Conservation (phyloP, 2,329 filamentous ascomycete species). For the Xylaria sp. region DNA sequence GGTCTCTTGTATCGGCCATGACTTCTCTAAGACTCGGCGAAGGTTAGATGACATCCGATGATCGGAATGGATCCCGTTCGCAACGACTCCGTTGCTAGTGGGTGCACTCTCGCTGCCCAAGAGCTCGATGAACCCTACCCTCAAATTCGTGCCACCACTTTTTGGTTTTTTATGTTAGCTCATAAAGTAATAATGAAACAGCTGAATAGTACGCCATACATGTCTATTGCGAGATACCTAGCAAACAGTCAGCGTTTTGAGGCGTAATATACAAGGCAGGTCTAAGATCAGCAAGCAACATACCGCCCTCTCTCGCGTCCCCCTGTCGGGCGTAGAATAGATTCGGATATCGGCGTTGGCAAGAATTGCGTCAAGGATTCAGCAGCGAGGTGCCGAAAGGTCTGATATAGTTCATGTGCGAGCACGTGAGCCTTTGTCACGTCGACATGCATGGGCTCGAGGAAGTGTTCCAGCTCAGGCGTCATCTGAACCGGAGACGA, state of each 20-base stretch:
- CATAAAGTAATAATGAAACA: not conserved
- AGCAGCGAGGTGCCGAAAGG: conserved; percentile 63
- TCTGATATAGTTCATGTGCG: conserved; percentile 59
- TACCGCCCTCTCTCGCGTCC: conserved; percentile 60
- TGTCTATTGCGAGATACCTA: conserved; percentile 73
- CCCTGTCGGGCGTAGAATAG: conserved; percentile 63
- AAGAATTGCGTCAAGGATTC: conserved; percentile 67
- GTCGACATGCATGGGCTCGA: conserved; percentile 64
- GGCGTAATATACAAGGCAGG: not conserved
- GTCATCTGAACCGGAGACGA: conserved; percentile 33
- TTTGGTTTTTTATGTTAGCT: conserved; percentile 4
- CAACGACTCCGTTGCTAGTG: conserved; percentile 30
- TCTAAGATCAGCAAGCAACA: conserved; percentile 45
- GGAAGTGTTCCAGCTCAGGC: conserved; percentile 56
- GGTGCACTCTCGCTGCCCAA: conserved; percentile 52
- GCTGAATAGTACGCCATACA: conserved; percentile 60
- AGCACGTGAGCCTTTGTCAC: conserved; percentile 58
- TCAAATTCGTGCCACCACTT: conserved; percentile 74
- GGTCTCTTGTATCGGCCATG: conserved; percentile 79
- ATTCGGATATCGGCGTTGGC: conserved; percentile 70
- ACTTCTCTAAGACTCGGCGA: conserved; percentile 71
- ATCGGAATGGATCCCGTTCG: conserved; percentile 24
- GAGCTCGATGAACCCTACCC: conserved; percentile 75
- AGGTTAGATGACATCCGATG: conserved; percentile 54
- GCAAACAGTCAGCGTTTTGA: conserved; percentile 36